Conservation (phyloP, 257 asterid species). For the Primulina huaijiensis region DNA sequence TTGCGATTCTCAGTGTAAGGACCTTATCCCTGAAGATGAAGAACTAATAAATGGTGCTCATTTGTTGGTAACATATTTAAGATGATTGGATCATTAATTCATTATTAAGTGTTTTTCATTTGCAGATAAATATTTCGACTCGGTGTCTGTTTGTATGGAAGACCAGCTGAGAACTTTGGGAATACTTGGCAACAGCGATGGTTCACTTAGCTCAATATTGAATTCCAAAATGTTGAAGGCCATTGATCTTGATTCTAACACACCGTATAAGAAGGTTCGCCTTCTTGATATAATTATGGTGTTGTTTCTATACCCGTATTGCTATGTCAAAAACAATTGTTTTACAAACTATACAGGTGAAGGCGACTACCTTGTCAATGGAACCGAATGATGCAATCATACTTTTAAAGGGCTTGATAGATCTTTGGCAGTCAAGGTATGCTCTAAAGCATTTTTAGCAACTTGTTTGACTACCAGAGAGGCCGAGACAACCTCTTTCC, state of each 20-base stretch:
- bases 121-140: constrained; percentile 42
- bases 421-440: constrained; percentile 78
- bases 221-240: constrained; percentile 48
- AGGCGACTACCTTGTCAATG: constrained; percentile 52
- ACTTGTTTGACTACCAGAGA: not conserved
- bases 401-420: constrained; percentile 54
- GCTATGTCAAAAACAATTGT: constrained; percentile 9
- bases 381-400: constrained; percentile 58
- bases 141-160: constrained; percentile 68
- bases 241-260: constrained; percentile 53
- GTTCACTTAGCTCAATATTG: constrained; percentile 33
- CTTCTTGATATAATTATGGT: constrained; percentile 11
- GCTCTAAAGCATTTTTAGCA: constrained; percentile 13
- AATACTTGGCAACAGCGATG: constrained; percentile 43
- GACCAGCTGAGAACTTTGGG: constrained; percentile 73
- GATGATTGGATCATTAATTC: not conserved
- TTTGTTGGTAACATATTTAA: not conserved
- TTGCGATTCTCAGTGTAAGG: not conserved
- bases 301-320: not conserved
- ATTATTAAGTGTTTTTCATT: constrained; percentile 1
- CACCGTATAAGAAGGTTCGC: constrained; percentile 62
- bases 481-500: not conserved
- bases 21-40: not conserved
- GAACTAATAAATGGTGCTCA: constrained; percentile 12
- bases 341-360: constrained; percentile 43